Percentiles rank a stretch among this genome's conserved stretches.
phyloP scores from a whole-genome alignment of 345 rosid species.

The Eucalyptus guilfoylei region DNA sequence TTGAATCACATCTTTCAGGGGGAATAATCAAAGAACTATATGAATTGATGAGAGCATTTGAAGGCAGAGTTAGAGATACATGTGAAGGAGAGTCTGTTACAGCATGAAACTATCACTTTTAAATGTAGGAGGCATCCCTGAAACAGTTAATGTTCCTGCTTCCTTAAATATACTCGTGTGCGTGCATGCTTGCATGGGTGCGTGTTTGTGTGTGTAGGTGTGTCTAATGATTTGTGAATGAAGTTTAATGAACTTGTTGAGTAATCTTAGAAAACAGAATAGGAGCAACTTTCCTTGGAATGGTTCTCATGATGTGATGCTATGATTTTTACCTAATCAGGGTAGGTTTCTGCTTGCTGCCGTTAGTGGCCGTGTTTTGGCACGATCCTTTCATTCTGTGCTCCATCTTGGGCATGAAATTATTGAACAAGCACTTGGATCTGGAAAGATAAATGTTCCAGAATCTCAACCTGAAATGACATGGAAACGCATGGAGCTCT shows the following conservation, averaged over 20 bases:
- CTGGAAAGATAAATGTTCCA: conserved; percentile 44
- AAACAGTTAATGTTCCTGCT: not conserved
- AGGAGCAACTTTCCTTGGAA: not conserved
- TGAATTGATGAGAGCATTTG: not conserved
- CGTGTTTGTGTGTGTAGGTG: not conserved
- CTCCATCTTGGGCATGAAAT: conserved; percentile 83
- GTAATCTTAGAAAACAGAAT: not conserved
- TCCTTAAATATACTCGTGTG: not conserved
- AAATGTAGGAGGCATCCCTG: not conserved
- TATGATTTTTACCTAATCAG: conserved; percentile 22
- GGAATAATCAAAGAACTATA: not conserved
- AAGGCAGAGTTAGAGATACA: not conserved
- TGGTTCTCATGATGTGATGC: not conserved
- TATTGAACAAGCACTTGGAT: conserved; percentile 85
- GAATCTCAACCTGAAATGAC: conserved; percentile 89
- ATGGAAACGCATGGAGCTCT: conserved; percentile 79
- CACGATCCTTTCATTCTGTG: conserved; percentile 81
- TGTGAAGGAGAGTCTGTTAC: not conserved
- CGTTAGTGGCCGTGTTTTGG: conserved; percentile 93
- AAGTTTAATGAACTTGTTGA: not conserved
- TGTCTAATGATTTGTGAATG: not conserved
- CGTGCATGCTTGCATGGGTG: not conserved
- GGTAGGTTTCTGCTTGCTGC: conserved; percentile 99
- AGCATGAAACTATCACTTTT: not conserved
- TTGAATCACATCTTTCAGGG: not conserved